Evolutionary conservation across 2,329 filamentous ascomycete genomes (phyloP).

Genomic region (Dichotomopilus funicola): DNA sequence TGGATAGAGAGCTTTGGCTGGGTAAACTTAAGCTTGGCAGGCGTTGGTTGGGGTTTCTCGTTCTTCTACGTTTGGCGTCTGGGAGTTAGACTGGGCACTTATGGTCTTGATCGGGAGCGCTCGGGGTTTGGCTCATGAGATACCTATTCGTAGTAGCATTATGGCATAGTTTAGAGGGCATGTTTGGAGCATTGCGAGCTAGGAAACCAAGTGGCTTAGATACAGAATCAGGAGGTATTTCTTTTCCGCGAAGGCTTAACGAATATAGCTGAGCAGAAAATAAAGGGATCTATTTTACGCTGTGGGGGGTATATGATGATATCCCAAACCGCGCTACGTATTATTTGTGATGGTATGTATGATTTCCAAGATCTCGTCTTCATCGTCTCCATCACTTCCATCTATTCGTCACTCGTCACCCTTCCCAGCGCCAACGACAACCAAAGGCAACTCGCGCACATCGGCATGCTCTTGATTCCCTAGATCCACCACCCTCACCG

Average conservation of each 20-base stretch:
- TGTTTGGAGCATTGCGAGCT: not conserved
- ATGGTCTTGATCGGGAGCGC: not conserved
- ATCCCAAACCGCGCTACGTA: too few relatives aligned
- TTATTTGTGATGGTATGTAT: too few relatives aligned
- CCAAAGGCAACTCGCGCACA: conserved; percentile 65
- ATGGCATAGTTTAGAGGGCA: not conserved
- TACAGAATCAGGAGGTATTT: not conserved
- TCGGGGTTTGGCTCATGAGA: not conserved
- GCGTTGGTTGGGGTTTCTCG: too few relatives aligned
- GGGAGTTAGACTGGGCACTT: not conserved
- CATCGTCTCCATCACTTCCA: not conserved
- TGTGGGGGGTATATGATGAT: too few relatives aligned
- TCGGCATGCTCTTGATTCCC: conserved; percentile 70
- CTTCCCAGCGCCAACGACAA: conserved; percentile 41
- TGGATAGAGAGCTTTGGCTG: not conserved
- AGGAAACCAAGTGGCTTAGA: not conserved
- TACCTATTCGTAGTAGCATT: too few relatives aligned
- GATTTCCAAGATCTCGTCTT: not conserved
- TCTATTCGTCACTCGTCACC: not conserved
- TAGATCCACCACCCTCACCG: conserved; percentile 66
- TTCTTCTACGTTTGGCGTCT: not conserved
- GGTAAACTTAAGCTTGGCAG: not conserved
- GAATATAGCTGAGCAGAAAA: not conserved
- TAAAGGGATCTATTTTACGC: too few relatives aligned
- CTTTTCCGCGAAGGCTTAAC: not conserved